Base-by-base conservation (phyloP, 768 basidiomycete species). In the Crassisporium funariophilum region DNA sequence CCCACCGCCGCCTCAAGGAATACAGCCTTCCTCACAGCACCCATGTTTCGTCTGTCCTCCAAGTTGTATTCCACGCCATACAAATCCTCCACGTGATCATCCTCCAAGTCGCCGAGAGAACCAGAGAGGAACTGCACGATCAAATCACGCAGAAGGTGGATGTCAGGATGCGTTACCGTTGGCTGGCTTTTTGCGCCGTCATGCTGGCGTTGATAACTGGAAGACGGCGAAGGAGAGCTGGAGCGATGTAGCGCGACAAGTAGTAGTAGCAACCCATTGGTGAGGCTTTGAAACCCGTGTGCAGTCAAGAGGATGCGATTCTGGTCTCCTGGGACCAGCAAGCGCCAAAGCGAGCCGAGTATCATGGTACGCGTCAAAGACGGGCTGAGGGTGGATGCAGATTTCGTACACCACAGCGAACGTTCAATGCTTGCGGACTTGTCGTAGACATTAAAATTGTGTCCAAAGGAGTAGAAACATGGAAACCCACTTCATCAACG, bases 401-500 rank as follows among this genome's bases (percentile, higher is more conserved):
- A 84, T 52, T 77, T 79, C 54, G 81, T 81, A 57, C 86, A 88
- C 88, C 88, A 91, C 22, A 84, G 51, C 54, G 76, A 80, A 19
- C 87, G 79, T 48, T 82, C 81, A 8, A 84, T 68, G 43, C 75
- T 77, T 17, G 64, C 69, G 54, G 75, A 59, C 70, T 71, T 52
- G 23, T 39, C 39, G 16, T 25, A 41, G 13, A 36, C n/a, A 23
- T 44, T 10, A 48, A 47, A 37, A 10, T 38, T 31, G 24, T n/a
- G 15, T 29, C 8, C 7, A 21, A 24, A n/a, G 37, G 36, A 15
- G 15, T 33, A 31, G 5, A 35, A 27, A 19, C n/a, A n/a, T n/a
- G 34, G 11, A 15, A 12, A 47, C 52, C 9, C 38, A 86, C 86
- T 71, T 86, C 82, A 41, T 74, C 76, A n/a, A 63, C 33, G 1